Percentiles rank a stretch among this genome's conserved stretches.
phyloP scores from a whole-genome alignment of 2,329 filamentous ascomycete genomes.

The Polytolypa hystricis region DNA sequence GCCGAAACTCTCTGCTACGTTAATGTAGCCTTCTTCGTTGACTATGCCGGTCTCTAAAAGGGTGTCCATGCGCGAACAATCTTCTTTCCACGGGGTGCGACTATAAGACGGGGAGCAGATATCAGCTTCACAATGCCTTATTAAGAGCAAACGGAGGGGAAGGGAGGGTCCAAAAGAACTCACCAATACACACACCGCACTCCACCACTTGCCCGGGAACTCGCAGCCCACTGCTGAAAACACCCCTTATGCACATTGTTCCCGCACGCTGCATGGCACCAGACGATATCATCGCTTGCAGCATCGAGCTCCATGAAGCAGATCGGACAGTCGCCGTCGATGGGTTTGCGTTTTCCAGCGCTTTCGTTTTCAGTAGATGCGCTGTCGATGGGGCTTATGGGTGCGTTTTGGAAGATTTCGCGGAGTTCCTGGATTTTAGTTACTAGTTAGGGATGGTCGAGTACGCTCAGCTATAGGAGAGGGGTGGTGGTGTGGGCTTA shows the following conservation, averaged over 20 bases:
- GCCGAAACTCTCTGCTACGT: conserved; percentile 33
- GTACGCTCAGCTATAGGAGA: too few species aligned
- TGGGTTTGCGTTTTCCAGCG: conserved; percentile 43
- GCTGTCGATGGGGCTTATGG: conserved; percentile 36
- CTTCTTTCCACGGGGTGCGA: conserved; percentile 30
- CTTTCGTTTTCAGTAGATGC: conserved; percentile 24
- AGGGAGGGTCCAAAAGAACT: conserved; percentile 8
- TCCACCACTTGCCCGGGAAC: conserved; percentile 15
- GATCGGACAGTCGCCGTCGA: conserved; percentile 53
- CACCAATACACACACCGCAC: conserved; percentile 38
- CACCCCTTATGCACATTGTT: conserved; percentile 52
- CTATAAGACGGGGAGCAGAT: conserved; percentile 15
- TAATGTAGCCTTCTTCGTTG: conserved; percentile 33
- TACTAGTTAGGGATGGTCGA: not conserved
- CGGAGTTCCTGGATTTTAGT: conserved; percentile 37
- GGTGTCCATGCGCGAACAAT: conserved; percentile 19
- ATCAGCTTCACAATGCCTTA: not conserved
- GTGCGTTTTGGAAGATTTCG: conserved; percentile 44
- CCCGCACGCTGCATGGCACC: conserved; percentile 50
- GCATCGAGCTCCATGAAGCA: conserved; percentile 48
- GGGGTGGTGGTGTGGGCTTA: too few species aligned
- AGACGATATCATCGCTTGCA: conserved; percentile 38
- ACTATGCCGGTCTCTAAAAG: conserved; percentile 20
- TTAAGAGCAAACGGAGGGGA: not conserved
- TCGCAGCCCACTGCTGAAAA: conserved; percentile 43